Base-by-base conservation (phyloP, 805 yeast genomes). In the Ascoidea rubescens region DNA sequence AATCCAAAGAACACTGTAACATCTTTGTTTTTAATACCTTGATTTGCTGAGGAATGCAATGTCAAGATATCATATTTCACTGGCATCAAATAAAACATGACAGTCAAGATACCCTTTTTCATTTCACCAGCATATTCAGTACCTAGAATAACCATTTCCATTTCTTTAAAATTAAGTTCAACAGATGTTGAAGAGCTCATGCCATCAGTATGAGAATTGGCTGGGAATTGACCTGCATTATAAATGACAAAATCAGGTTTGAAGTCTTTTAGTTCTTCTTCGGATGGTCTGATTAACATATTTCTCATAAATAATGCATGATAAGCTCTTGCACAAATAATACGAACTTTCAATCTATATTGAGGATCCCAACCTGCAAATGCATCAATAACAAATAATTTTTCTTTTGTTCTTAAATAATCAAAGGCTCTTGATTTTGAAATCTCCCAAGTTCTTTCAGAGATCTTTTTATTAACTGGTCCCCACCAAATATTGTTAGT, bases 51-150 rank as follows among this genome's bases (percentile, higher is more conserved):
- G 2, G 97, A 90, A 72, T 91, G 98, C 68, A 91, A 78, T 45
- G 98, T 93, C 67, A 91, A 80, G 55, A 91, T 89, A 64, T 87
- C 71, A 75, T 90, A 86, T 70, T 79, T 87, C 61, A 93, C 83
- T 53, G 99, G 99, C 97, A 90, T 90, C 69, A 93, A 77, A 77
- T 91, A 91, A 74, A 93, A 91, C 99, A 91, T 91, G 56, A 91
- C 98, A 21, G 98, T 89, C 79, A 91, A 89, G 64, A 91, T 89
- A 75, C 99, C 99, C 77, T 91, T 91, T 78, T 91, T 91, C 99
- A 91, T 91, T 77, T 91, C 99, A 64, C 99, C 99, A 52, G 99
- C 99, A 66, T 91, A 91, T 75, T 91, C 99, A 47, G 98, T 91
- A 71, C 99, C 99, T 62, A 93, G 77, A 64, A 91, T 93, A 58